Conservation (phyloP, 768 basidiomycete genomes). For the Boletus eberwhitei region DNA sequence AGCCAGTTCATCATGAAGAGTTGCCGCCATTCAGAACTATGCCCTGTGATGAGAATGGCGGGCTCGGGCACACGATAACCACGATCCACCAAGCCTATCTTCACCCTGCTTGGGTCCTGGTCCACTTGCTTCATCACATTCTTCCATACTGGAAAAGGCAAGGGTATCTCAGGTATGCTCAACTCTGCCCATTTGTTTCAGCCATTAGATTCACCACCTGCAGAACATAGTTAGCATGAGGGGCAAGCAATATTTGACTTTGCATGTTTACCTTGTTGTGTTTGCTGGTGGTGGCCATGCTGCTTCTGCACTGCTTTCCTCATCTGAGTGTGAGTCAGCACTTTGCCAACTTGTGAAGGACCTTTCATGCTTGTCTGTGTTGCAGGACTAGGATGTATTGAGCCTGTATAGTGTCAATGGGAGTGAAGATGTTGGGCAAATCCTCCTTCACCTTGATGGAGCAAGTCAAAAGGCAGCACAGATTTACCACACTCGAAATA, state of each 20-base stretch:
- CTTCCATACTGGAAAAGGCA: not conserved
- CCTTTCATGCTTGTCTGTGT: no score
- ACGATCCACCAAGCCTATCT: not conserved
- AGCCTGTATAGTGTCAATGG: not conserved
- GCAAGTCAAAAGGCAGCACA: not conserved
- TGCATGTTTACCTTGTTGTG: no score
- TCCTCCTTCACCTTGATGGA: not conserved
- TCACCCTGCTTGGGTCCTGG: not conserved
- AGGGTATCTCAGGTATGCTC: not conserved
- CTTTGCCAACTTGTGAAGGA: not conserved
- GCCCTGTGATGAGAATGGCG: not conserved
- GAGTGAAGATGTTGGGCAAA: not conserved
- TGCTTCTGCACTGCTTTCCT: no score
- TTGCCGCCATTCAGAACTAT: not conserved
- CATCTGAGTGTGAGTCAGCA: not conserved
- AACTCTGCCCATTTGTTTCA: not conserved
- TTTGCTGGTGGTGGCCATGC: not conserved
- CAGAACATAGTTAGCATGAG: not conserved
- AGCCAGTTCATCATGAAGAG: slow-evolving; percentile 11
- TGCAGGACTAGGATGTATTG: not conserved
- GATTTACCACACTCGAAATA: not conserved
- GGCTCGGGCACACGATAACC: slow-evolving; percentile 8
- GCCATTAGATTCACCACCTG: not conserved
- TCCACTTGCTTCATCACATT: not conserved
- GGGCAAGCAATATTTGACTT: not conserved